A percentile compares a stretch with the other conserved stretches of the same genome.
phyloP scores from a whole-genome alignment of 1,284 basidiomycete species.

The Microbotryum saponariae region DNA sequence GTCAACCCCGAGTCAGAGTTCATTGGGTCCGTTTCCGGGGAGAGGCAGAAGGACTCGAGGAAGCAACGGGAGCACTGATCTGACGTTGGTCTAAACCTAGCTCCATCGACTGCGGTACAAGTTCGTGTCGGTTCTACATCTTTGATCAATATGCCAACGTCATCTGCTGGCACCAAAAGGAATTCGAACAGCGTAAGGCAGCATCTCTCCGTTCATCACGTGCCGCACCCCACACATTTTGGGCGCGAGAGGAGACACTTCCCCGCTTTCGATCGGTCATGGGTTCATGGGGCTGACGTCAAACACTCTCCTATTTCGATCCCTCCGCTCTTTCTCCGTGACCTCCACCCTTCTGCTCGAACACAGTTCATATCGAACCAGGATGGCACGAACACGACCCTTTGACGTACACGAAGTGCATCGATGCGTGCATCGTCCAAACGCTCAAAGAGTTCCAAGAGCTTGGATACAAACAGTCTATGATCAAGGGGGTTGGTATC shows the following conservation, averaged over 20 bases:
- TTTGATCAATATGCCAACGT: slow-evolving; percentile 72
- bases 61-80: not conserved
- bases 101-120: slow-evolving; percentile 31
- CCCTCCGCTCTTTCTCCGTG: not conserved
- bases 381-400: slow-evolving; percentile 97
- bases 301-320: slow-evolving; percentile 35
- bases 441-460: slow-evolving; percentile 66
- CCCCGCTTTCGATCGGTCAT: not conserved
- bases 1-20: slow-evolving; percentile 24
- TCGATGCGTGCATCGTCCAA: slow-evolving; percentile 68
- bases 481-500: slow-evolving; percentile 90
- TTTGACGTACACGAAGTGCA: slow-evolving; percentile 68
- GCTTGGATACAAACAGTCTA: slow-evolving; percentile 63
- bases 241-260: not conserved
- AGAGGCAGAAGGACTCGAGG: not conserved
- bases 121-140: slow-evolving; percentile 31
- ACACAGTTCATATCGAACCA: slow-evolving; percentile 25
- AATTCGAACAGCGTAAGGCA: slow-evolving; percentile 63
- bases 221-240: not conserved
- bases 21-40: slow-evolving; percentile 16
- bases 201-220: not conserved
- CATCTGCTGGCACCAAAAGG: slow-evolving; percentile 54
- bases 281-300: not conserved
- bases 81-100: not conserved
- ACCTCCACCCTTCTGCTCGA: not conserved